These are phyloP conservation scores for Dictyostelium intermedium DNA, from an alignment of 78 protist species.

Conservation along the genomic window DNA sequence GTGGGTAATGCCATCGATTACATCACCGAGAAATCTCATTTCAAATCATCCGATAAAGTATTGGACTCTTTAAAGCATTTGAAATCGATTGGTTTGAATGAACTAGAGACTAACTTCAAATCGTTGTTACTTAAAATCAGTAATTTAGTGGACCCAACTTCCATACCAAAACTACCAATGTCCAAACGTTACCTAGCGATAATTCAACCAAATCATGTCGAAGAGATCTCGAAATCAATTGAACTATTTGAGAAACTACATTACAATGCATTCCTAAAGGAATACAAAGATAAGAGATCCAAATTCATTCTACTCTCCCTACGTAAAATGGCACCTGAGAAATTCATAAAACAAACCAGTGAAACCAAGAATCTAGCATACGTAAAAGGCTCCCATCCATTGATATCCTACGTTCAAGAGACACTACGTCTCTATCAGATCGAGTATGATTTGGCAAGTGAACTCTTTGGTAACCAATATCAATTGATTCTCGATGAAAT, in stretches of 20 bases:
- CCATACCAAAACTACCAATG: constrained; percentile 28
- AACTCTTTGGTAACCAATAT: constrained; percentile 62
- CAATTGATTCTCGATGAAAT: constrained; percentile 53
- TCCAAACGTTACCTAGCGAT: constrained; percentile 43
- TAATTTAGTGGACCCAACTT: constrained; percentile 30
- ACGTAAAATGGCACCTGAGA: constrained; percentile 64
- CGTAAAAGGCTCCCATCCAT: constrained; percentile 67
- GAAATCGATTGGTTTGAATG: constrained; percentile 23
- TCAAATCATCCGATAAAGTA: constrained; percentile 40
- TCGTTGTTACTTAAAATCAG: constrained; percentile 44
- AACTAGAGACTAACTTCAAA: constrained; percentile 47
- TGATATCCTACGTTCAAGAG: constrained; percentile 18
- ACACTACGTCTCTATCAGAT: constrained; percentile 66
- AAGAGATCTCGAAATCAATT: constrained; percentile 56
- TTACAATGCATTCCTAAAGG: constrained; percentile 8
- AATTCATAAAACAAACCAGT: constrained; percentile 24
- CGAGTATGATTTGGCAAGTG: constrained; percentile 52
- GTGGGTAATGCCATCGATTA: constrained; percentile 50
- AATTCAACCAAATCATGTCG: constrained; percentile 16
- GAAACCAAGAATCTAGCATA: constrained; percentile 64
- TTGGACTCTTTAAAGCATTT: constrained; percentile 20
- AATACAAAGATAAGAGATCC: constrained; percentile 57
- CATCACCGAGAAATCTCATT: not conserved
- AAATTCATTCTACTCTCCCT: constrained; percentile 43
- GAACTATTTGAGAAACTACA: constrained; percentile 40